Conservation (phyloP, 345 rosid genomes). For the Hibiscus syriacus region DNA sequence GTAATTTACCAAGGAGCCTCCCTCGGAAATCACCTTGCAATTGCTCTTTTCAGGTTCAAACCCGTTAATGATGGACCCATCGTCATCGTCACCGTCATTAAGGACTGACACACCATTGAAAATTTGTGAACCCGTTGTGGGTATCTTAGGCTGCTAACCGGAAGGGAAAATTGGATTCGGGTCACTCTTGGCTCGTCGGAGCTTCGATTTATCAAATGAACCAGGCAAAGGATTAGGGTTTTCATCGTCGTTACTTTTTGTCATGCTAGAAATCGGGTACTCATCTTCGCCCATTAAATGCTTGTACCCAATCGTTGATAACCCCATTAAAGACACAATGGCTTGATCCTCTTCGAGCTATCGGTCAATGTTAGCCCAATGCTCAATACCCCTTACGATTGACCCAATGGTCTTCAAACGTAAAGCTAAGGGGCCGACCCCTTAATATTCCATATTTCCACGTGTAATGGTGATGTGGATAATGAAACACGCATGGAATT, state of each 20-base stretch:
- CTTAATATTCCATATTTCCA: too few species aligned
- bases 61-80: too few species aligned
- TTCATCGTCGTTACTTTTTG: slow-evolving; percentile 15
- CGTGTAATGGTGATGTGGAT: too few species aligned
- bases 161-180: slow-evolving; percentile 51
- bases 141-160: slow-evolving; percentile 1
- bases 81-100: too few species aligned
- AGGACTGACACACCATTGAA: too few species aligned
- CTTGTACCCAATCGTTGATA: slow-evolving; percentile 73
- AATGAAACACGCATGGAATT: too few species aligned
- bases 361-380: slow-evolving; percentile 72
- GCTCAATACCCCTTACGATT: slow-evolving; percentile 79
- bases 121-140: slow-evolving; percentile 25
- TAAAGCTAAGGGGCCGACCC: too few species aligned
- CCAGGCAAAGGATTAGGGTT: not conserved
- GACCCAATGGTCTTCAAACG: slow-evolving; percentile 75
- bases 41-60: too few species aligned
- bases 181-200: slow-evolving; percentile 72
- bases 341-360: slow-evolving; percentile 90
- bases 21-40: too few species aligned
- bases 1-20: slow-evolving; percentile 18
- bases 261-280: not conserved
- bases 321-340: slow-evolving; percentile 43
- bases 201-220: slow-evolving; percentile 21
- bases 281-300: slow-evolving; percentile 59